phyloP scores from a whole-genome alignment of 495 filamentous ascomycete species.

The Annulohypoxylon maeteangense region DNA sequence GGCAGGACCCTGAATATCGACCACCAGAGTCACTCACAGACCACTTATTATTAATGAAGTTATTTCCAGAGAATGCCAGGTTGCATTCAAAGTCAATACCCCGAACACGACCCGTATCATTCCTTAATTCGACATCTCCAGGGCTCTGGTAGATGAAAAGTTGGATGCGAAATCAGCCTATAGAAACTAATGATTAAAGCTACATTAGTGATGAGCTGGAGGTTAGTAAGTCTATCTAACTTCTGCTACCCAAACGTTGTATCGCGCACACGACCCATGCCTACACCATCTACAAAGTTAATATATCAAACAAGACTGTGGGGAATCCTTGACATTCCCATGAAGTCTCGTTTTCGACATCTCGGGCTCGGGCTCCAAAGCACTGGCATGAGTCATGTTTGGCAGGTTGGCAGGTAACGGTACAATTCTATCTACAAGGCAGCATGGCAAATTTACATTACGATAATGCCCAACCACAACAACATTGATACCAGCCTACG shows the following conservation, averaged over 20 bases:
- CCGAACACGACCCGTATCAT: constrained; percentile 1
- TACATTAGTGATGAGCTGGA: not conserved
- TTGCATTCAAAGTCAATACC: constrained; percentile 19
- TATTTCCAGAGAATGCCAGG: constrained; percentile 6
- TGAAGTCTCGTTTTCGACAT: constrained; percentile 1
- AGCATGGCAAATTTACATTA: constrained; percentile 15
- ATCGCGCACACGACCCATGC: constrained; percentile 6
- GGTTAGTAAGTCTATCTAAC: constrained; percentile 28
- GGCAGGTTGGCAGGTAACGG: constrained; percentile 7
- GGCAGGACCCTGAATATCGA: constrained; percentile 32
- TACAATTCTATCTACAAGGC: constrained; percentile 15
- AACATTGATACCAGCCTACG: constrained; percentile 19
- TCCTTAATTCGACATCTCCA: constrained; percentile 4
- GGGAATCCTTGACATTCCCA: constrained; percentile 30
- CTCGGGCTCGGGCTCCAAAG: constrained; percentile 7
- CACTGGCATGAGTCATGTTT: constrained; percentile 25
- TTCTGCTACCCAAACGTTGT: constrained; percentile 13
- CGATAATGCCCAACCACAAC: constrained; percentile 15
- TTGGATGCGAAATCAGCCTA: constrained; percentile 27
- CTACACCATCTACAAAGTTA: constrained; percentile 16
- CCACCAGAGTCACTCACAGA: constrained; percentile 14
- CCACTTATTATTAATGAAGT: constrained; percentile 18
- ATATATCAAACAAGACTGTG: constrained; percentile 31
- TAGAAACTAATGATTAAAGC: not conserved
- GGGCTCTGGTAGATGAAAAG: not conserved